Evolutionary conservation across 23 red algal species (phyloP), one percentile per base, ranked within the genome.

Genomic region (Gracilaria caudata): DNA sequence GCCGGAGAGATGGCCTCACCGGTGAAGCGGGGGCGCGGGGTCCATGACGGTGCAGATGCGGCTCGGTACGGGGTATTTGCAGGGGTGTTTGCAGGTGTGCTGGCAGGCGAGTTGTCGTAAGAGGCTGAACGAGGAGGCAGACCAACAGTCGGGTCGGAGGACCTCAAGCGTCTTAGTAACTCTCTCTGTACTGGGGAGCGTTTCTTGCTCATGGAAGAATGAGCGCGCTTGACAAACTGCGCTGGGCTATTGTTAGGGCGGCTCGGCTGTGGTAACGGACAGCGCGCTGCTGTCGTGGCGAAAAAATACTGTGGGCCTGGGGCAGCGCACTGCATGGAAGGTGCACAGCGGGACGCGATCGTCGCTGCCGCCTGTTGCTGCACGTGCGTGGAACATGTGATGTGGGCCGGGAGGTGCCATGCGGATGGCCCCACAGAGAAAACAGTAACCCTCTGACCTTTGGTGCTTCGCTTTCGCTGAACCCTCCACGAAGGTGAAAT

Each of bases 201-300:
- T 17, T 75, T 75, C 21, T 47, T 45, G 38, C 70, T 75, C 70
- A 75, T 75, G 70, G 70, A 75, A 75, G 33, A 35, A 66, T n/a
- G 8, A n/a, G 25, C 8, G 61, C 19, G 49, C 1, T 53, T 9
- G 5, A 16, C 14, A 16, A 53, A 53, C 7, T 17, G 49, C 49
- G 49, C 49, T 2, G 49, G 1, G 49, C 14, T 1, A 17, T 9
- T 16, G 49, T 53, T 9, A 16, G 49, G 13, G 49, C 14, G 13
- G 49, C 13, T 45, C 19, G 49, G 6, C 49, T 7, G 19, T 53
- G 6, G 1, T 13, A 7, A 16, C 49, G 14, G 49, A 53, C 49
- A 53, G 49, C 49, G 49, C 49, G 49, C 13, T 53, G 49, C 49
- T 17, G 49, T 17, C 49, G 49, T 17, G 7, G 49, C 12, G 12